Conservation (phyloP, 345 rosid genomes). For the Isatis tinctoria region DNA sequence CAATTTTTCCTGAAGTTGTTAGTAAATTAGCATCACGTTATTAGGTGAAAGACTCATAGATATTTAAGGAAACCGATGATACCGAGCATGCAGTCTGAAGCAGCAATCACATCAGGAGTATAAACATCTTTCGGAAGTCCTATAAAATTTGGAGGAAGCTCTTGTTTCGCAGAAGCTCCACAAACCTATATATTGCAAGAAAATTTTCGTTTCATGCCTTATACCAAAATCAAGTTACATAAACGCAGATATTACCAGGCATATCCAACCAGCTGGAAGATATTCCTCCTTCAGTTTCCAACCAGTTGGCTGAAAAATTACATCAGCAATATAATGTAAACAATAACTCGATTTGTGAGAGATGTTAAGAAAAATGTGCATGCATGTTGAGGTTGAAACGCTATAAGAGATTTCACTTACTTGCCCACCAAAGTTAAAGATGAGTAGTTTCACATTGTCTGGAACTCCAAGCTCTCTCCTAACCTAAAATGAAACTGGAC, state of each 20-base stretch:
- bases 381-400: background rate
- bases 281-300: slow-evolving; percentile 81
- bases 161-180: slow-evolving; percentile 75
- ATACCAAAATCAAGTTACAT: background rate
- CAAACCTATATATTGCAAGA: slow-evolving; percentile 49
- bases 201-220: background rate
- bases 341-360: background rate
- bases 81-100: slow-evolving; percentile 98
- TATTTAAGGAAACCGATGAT: background rate
- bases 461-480: slow-evolving; percentile 75
- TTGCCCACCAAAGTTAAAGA: slow-evolving; percentile 96
- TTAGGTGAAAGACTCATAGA: background rate
- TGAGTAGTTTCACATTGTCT: slow-evolving; percentile 71
- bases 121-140: slow-evolving; percentile 77
- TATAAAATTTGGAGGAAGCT: slow-evolving; percentile 78
- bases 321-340: background rate
- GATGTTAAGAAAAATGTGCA: background rate
- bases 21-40: background rate
- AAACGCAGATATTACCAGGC: slow-evolving; percentile 54
- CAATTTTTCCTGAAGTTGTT: slow-evolving; percentile 72
- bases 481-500: slow-evolving; percentile 33
- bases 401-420: slow-evolving; percentile 30
- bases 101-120: slow-evolving; percentile 89
- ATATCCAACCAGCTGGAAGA: slow-evolving; percentile 83
- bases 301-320: slow-evolving; percentile 66